Evolutionary conservation across 1,284 basidiomycete species (phyloP), one percentile per base, ranked within the genome.

Genomic region (Amylostereum chailletii): DNA sequence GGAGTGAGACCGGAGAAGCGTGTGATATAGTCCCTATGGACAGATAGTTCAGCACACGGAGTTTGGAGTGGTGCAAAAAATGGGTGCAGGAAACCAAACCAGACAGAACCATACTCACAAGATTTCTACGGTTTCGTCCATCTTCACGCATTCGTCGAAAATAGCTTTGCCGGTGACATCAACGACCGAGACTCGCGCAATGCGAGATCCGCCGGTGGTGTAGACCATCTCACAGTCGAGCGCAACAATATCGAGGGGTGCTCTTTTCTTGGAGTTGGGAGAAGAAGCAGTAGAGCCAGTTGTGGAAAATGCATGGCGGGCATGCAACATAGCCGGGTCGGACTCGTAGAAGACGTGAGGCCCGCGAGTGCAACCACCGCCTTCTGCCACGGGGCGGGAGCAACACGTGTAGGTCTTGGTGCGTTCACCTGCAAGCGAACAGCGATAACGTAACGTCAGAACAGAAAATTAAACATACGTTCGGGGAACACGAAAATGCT

Each of bases 151-250:
- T 62, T 94, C 79, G 62, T 97, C 94, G 47, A 94, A 83, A 0
- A 95, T 73, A 48, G 80, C 70, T 26, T 70, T 67, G 0, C 90
- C 92, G 1, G 74, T 64, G 5, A 82, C 81, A 58, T 94, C 86
- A 1, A 96, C 81, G 3, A 94, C 77, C 0, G 93, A 94, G 1
- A 94, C 82, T 4, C 94, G 79, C 3, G 91, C 94, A 5, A 94
- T 79, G 29, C 85, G 81, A 72, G 90, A 80, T 0, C 94, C 94
- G 4, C 86, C 86, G 0, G 92, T 94, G 0, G 90, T 90, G 66
- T 91, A 93, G 30, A 94, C 76, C 88, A 96, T 92, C 65, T 97
- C 94, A 62, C 89, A 94, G 64, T 95, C 93, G 46, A 95, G 68
- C 0, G 87, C 89, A 4, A 84, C 86, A 1, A 93, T 77, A 48